Conservation (phyloP, 2,329 filamentous ascomycete genomes). For the Ophiostoma piceae region DNA sequence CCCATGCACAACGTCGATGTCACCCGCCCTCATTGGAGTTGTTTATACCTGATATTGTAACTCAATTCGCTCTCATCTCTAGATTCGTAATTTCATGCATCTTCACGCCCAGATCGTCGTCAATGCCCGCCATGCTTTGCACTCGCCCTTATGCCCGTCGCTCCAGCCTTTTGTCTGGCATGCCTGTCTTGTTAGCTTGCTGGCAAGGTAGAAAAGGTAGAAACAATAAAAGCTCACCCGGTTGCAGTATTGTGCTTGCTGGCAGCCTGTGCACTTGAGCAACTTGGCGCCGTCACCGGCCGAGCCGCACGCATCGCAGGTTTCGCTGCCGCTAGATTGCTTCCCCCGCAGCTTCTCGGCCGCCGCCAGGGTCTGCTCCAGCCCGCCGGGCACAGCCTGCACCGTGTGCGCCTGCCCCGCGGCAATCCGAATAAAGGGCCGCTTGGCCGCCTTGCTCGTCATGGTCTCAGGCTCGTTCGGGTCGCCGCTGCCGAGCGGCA, state of each 20-base stretch:
- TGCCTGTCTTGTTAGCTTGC: conserved; percentile 31
- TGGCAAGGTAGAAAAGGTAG: neutral
- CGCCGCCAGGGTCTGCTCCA: conserved; percentile 33
- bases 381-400: conserved; percentile 33
- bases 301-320: conserved; percentile 22
- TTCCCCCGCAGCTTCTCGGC: conserved; percentile 27
- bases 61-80: too few relatives aligned
- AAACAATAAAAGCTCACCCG: conserved; percentile 35
- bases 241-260: conserved; percentile 42
- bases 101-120: conserved; percentile 38
- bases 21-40: too few relatives aligned
- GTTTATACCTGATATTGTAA: neutral
- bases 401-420: conserved; percentile 34
- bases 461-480: neutral
- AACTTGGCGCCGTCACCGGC: conserved; percentile 25
- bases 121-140: conserved; percentile 41
- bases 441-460: conserved; percentile 34
- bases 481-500: conserved; percentile 27
- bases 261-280: conserved; percentile 42
- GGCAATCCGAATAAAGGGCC: conserved; percentile 38
- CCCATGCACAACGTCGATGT: too few relatives aligned
- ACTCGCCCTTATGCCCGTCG: conserved; percentile 42
- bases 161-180: conserved; percentile 43
- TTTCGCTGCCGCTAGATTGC: neutral
- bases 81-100: too few relatives aligned